Evolutionary conservation across 495 filamentous ascomycete genomes (phyloP).

Genomic region (Penicillium angulare): DNA sequence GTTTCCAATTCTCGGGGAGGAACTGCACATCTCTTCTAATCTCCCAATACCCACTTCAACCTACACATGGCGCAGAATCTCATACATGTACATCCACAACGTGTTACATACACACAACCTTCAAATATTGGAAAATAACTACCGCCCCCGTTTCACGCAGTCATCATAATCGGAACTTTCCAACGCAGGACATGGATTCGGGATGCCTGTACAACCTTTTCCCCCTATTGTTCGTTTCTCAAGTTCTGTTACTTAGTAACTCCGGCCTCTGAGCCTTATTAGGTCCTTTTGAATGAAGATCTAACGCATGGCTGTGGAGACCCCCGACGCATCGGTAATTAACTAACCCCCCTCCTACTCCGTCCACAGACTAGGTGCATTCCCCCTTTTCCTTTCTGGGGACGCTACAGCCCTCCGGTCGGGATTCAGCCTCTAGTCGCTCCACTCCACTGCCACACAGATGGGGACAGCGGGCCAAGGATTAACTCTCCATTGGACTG

Average conservation of each 20-base stretch:
- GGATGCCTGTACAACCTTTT: not conserved
- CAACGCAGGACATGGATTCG: not conserved
- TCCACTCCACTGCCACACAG: conserved; percentile 25
- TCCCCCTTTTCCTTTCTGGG: conserved; percentile 18
- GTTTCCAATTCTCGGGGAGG: conserved; percentile 10
- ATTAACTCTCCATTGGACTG: conserved; percentile 24
- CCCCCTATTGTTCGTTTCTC: not conserved
- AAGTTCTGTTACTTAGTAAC: not conserved
- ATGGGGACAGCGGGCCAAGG: conserved; percentile 17
- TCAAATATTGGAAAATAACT: too few relatives aligned
- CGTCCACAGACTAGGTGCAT: too few relatives aligned
- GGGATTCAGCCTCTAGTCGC: conserved; percentile 24
- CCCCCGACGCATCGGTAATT: conserved; percentile 23
- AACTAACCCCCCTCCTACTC: conserved; percentile 10
- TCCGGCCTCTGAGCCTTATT: not conserved
- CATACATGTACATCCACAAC: too few relatives aligned
- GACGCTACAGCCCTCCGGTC: conserved; percentile 7
- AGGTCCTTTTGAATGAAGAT: conserved; percentile 9
- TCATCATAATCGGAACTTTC: not conserved
- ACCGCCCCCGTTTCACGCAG: conserved; percentile 2
- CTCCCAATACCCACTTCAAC: too few relatives aligned
- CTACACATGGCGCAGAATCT: conserved; percentile 9
- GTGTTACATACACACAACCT: too few relatives aligned
- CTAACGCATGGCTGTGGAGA: conserved; percentile 12
- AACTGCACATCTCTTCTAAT: too few relatives aligned